Percentiles rank a stretch among this genome's conserved stretches.
phyloP scores from a whole-genome alignment of 2,329 filamentous ascomycete species.

The Ophiostoma perfectum region DNA sequence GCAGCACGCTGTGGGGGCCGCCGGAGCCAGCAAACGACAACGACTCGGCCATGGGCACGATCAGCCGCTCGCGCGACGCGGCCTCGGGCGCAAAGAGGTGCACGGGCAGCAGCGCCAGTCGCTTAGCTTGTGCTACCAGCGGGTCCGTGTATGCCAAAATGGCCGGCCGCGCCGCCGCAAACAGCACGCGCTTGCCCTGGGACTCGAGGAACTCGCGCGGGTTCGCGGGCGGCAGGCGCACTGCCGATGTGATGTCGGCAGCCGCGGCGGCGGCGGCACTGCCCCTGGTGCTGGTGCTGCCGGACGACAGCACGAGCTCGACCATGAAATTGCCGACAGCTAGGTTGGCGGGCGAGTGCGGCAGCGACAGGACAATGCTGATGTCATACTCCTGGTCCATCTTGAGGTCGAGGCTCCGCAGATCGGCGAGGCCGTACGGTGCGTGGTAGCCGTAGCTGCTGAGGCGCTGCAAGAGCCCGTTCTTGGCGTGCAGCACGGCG shows the following conservation, averaged over 20 bases:
- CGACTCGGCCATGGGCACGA: conserved; percentile 66
- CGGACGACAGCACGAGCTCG: conserved; percentile 61
- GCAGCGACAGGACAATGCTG: conserved; percentile 66
- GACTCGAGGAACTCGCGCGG: conserved; percentile 34
- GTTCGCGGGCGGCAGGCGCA: conserved; percentile 27
- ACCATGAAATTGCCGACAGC: conserved; percentile 92
- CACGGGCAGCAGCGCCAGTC: conserved; percentile 59
- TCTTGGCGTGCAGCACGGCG: background rate
- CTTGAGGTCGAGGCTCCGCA: conserved; percentile 51
- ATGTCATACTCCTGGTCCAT: conserved; percentile 81
- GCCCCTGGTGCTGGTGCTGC: background rate
- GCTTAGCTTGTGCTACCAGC: conserved; percentile 56
- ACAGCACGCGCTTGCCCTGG: conserved; percentile 43
- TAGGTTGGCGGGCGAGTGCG: conserved; percentile 70
- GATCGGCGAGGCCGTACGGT: conserved; percentile 47
- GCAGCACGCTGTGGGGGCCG: conserved; percentile 35
- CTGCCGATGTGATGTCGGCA: conserved; percentile 26
- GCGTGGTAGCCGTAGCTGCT: conserved; percentile 37
- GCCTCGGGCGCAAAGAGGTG: conserved; percentile 61
- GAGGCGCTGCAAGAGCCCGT: background rate
- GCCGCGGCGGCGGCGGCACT: background rate
- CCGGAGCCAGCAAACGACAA: conserved; percentile 53
- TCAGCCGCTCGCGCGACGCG: conserved; percentile 58
- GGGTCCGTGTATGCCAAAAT: conserved; percentile 75
- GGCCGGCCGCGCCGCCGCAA: conserved; percentile 65